phyloP scores from a whole-genome alignment of 176 grass and related monocot species.

The Carex parvula region DNA sequence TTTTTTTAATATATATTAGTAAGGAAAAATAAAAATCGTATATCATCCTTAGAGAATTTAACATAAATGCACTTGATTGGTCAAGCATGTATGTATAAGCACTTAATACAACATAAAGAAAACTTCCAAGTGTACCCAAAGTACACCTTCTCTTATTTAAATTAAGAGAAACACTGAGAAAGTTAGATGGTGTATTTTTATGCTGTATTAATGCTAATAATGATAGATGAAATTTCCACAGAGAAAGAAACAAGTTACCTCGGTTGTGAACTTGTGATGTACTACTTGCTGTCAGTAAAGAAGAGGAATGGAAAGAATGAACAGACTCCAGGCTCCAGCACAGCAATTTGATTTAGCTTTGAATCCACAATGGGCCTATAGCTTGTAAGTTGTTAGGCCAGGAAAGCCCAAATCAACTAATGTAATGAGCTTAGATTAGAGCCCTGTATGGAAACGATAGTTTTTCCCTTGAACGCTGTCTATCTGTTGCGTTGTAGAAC shows the following conservation, averaged over 20 bases:
- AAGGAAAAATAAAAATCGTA: not conserved
- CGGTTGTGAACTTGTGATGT: conserved; percentile 30
- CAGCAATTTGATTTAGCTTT: no score
- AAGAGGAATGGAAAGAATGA: no score
- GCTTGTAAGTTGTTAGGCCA: not conserved
- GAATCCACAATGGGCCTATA: not conserved
- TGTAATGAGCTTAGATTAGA: not conserved
- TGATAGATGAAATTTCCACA: not conserved
- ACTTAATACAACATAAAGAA: no score
- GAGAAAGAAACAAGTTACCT: conserved; percentile 50
- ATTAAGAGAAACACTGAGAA: not conserved
- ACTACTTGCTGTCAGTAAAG: conserved; percentile 39
- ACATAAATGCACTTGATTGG: no score
- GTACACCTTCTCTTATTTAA: not conserved
- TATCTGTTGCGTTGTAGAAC: not conserved
- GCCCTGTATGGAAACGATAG: not conserved
- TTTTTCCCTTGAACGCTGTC: not conserved
- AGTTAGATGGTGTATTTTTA: not conserved
- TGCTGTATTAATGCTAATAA: not conserved
- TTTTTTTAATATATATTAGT: not conserved
- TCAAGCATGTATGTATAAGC: no score
- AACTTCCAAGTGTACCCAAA: no score
- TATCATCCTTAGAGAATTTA: no score
- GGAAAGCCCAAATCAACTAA: not conserved
- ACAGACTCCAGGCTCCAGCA: no score